phyloP scores from a whole-genome alignment of 2,329 filamentous ascomycete genomes.

The Penicillium sp. region DNA sequence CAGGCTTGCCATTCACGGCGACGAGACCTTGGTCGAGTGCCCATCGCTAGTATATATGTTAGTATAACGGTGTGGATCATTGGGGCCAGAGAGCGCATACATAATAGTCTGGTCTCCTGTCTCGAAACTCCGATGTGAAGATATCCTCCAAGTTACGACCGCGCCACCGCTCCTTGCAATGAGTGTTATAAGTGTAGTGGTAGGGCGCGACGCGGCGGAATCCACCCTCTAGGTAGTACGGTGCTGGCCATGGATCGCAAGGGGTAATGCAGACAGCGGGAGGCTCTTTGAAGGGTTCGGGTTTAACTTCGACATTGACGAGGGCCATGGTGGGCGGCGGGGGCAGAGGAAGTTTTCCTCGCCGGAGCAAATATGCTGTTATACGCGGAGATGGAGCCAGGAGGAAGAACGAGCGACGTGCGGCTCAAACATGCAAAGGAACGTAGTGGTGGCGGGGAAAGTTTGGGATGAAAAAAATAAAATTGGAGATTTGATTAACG shows the following conservation, averaged over 20 bases:
- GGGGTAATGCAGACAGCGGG: slow-evolving; percentile 33
- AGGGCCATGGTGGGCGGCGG: slow-evolving; percentile 40
- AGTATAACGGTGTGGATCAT: not conserved
- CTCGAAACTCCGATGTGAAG: slow-evolving; percentile 88
- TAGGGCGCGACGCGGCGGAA: slow-evolving; percentile 54
- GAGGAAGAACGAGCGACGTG: slow-evolving; percentile 6
- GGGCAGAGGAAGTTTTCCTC: slow-evolving; percentile 33
- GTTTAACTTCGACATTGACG: slow-evolving; percentile 30
- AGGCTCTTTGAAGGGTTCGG: slow-evolving; percentile 26
- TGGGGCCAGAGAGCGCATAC: slow-evolving; percentile 39
- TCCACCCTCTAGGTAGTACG: slow-evolving; percentile 82
- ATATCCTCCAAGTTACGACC: slow-evolving; percentile 79
- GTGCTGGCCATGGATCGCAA: slow-evolving; percentile 55
- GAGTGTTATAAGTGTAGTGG: slow-evolving; percentile 40
- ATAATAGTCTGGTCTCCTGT: slow-evolving; percentile 85
- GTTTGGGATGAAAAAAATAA: slow-evolving; percentile 12
- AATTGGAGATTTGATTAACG: not conserved
- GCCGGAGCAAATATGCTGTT: slow-evolving; percentile 40
- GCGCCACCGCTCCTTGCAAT: slow-evolving; percentile 82
- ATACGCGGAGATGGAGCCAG: slow-evolving; percentile 43
- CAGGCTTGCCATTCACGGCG: slow-evolving; percentile 74
- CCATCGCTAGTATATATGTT: slow-evolving; percentile 50
- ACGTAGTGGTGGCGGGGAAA: slow-evolving; percentile 8
- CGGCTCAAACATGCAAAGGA: not conserved
- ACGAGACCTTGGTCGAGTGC: slow-evolving; percentile 81